Conservation (phyloP, 345 rosid species). For the Aurinia saxatilis region DNA sequence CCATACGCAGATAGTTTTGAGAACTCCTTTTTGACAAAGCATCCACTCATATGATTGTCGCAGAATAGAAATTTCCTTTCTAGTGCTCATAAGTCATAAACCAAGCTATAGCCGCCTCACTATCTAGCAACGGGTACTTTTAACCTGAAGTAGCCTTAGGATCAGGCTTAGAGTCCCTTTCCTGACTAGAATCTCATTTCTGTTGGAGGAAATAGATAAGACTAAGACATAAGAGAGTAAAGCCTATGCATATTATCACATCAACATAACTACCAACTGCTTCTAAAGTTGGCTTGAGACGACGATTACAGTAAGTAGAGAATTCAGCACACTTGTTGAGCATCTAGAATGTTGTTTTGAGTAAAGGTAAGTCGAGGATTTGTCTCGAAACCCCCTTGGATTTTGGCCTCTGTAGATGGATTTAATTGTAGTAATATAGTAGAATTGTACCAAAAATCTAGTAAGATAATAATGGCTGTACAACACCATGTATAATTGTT, state of each 20-base stretch:
- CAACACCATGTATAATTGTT: background rate
- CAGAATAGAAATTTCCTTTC: slow-evolving; percentile 1
- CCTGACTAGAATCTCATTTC: background rate
- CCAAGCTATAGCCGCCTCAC: slow-evolving; percentile 13
- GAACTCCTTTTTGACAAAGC: slow-evolving; percentile 19
- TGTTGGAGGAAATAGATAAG: background rate
- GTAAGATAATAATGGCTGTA: background rate
- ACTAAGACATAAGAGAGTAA: background rate
- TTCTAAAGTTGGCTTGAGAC: background rate
- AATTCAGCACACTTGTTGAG: background rate
- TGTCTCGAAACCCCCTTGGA: too few relatives aligned
- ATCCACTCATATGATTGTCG: slow-evolving; percentile 4
- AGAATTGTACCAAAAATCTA: too few relatives aligned
- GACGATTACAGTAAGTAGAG: background rate
- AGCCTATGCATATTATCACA: background rate
- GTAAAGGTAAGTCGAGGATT: background rate
- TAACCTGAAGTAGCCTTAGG: background rate
- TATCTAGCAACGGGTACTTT: background rate
- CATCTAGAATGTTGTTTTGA: background rate
- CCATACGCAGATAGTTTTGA: slow-evolving; percentile 19
- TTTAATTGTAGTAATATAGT: background rate
- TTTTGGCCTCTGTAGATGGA: too few relatives aligned
- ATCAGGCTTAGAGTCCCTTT: too few relatives aligned
- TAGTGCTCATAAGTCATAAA: background rate
- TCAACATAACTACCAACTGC: background rate